Base-by-base conservation (phyloP, 2,329 filamentous ascomycete genomes). In the Botryotinia globosa region DNA sequence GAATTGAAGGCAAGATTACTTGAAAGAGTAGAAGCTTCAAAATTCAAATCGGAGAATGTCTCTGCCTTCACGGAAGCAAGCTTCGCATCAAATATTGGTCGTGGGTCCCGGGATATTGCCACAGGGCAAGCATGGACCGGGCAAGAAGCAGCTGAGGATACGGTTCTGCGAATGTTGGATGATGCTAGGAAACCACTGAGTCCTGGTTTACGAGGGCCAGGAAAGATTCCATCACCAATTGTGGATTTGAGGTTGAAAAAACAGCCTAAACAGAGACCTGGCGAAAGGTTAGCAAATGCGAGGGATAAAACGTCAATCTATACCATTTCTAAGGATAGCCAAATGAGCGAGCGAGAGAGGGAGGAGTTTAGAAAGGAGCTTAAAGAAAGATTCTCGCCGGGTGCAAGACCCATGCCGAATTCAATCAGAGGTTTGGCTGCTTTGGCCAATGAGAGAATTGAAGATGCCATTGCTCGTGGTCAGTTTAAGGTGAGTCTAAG, bases 401-500 rank as follows among this genome's bases (percentile, higher is more conserved):
- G 87, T 2, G 91, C 90, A 4, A 87, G 94, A 64, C 85, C 89
- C 0, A 88, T 97, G 82, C 93, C 94, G 1, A 91, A 90, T 72
- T 90, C 92, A 0, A 83, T 98, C 2, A 88, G 91, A 48, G 96
- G 94, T 0, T 84, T 99, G 22, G 88, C 91, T 6, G 92, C 92
- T 0, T 82, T 98, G 68, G 96, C 96, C 1, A 98, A 98, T 80
- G 91, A 98, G 82, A 85, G 91, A 34, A 98, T 99, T 74, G 95
- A 98, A 81, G 91, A 98, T 80, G 96, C 96, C 9, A 98, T 98
- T 78, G 92, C 94, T 1, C 86, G 94, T 45, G 96, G 96, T 0
- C 92, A 97, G 80, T 98, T 99, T 83, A 88, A 89, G 73, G 79
- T 80, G 74, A 39, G 63, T 72, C 32, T 56, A 20, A 12, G 18